Evolutionary conservation across 202 grass and related monocot species (phyloP).

Genomic region (Carex sylvatica): DNA sequence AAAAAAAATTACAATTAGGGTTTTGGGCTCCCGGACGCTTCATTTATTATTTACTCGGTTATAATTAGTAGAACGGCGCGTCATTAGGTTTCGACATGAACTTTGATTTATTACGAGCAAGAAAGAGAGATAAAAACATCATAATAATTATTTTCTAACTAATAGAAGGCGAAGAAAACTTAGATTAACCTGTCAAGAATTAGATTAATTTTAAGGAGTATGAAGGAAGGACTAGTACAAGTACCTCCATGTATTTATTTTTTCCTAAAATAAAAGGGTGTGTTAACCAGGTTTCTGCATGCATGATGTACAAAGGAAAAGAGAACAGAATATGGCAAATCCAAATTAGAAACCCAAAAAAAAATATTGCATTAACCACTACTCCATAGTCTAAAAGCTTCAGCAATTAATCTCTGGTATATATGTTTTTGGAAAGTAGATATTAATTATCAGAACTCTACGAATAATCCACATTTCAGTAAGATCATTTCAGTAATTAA

Average conservation of each 20-base stretch:
- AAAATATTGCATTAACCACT: not conserved
- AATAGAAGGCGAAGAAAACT: not conserved
- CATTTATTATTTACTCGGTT: not conserved
- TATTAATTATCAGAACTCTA: not conserved
- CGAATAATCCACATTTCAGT: not conserved
- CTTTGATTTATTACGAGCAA: not conserved
- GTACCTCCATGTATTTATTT: not conserved
- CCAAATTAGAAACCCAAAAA: not conserved
- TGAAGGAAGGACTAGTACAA: not conserved
- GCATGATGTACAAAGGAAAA: not conserved
- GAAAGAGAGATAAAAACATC: not conserved
- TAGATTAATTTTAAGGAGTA: not conserved
- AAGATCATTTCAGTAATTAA: not conserved
- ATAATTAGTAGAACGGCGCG: not conserved
- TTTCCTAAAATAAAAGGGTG: not conserved
- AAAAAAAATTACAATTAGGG: not conserved
- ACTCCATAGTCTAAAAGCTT: not conserved
- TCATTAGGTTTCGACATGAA: not conserved
- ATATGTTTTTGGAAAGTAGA: not conserved
- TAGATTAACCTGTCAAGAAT: not conserved
- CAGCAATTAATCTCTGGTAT: not conserved
- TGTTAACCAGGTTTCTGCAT: slow-evolving; percentile 1
- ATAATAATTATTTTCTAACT: not conserved
- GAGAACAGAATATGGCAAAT: not conserved
- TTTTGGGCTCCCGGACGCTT: not conserved